phyloP scores from a whole-genome alignment of 2,329 filamentous ascomycete genomes.

The Ophiostoma himal-ulmi region DNA sequence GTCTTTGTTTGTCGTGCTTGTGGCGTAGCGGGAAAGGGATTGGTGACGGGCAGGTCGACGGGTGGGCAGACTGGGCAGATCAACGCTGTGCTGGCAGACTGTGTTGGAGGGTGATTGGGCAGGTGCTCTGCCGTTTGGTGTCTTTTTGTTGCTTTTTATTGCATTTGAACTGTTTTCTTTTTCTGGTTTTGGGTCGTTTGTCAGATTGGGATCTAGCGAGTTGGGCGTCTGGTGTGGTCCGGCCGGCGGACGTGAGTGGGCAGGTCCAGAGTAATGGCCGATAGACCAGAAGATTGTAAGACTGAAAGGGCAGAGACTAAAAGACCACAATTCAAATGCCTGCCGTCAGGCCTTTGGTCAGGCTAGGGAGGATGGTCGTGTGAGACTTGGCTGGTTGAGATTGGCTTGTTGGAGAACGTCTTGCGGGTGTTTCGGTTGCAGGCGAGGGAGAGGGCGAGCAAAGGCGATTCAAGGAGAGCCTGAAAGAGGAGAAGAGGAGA shows the following conservation, averaged over 20 bases:
- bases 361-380: slow-evolving; percentile 24
- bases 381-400: slow-evolving; percentile 27
- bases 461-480: neutral
- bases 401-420: slow-evolving; percentile 23
- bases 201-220: neutral
- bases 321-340: neutral
- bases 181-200: neutral
- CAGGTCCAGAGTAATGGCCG: neutral
- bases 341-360: neutral
- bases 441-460: neutral
- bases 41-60: neutral
- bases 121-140: neutral
- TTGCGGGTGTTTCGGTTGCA: slow-evolving; percentile 19
- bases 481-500: neutral
- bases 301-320: neutral
- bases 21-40: neutral
- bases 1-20: neutral
- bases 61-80: neutral
- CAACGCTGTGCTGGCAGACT: neutral
- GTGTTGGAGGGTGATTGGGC: neutral
- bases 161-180: neutral
- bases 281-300: slow-evolving; percentile 14
- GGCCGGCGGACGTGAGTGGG: neutral
- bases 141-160: neutral
- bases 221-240: slow-evolving; percentile 4